Base-by-base conservation (phyloP, 768 basidiomycete genomes). In the Hypholoma fasciculare region DNA sequence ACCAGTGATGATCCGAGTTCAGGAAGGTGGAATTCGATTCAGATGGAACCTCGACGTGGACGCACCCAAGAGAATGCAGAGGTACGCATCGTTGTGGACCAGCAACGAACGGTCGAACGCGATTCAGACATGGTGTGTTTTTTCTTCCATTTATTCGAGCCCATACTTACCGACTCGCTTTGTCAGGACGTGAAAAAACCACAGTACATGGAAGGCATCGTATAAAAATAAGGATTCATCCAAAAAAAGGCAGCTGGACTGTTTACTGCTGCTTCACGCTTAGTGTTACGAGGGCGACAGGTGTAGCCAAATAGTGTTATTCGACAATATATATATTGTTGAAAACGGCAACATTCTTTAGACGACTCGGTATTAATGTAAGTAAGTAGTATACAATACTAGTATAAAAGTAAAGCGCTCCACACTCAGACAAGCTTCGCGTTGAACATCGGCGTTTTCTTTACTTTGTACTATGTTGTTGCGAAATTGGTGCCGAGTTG, bases 161-260 rank as follows among this genome's bases (percentile, higher is more conserved):
- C 3, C 23, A 23, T 23, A 23, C 23, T 23, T 23, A 48, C 8
- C 23, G 7, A 23, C 26, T 52, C 8, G 11, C 7, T 48, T 47
- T 36, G 34, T 36, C 2, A 54, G 53, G 53, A 54, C 20, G 27
- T 43, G 43, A 58, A 53, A 40, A 58, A 53, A 46, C 37, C 44
- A 8, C 36, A 38, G 26, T 58, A 53, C 13, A 49, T 58, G 51
- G 57, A 58, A 20, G 52, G 44, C 23, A 58, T 58, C 51, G 47
- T 53, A 16, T 58, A 49, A 58, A n/a, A 16, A 19, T 2, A 23
- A 23, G 23, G 23, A 4, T 23, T 23, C 1, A 26, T 7, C 5
- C 16, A 2, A 39, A 39, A 39, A 12, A 39, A 2, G 38, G 38
- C 23, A 23, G 23, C 23, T 23, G 23, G 23, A 23, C 23, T 23